Base-by-base conservation (phyloP, 177 flowering plant species). In the Telopea speciosissima region DNA sequence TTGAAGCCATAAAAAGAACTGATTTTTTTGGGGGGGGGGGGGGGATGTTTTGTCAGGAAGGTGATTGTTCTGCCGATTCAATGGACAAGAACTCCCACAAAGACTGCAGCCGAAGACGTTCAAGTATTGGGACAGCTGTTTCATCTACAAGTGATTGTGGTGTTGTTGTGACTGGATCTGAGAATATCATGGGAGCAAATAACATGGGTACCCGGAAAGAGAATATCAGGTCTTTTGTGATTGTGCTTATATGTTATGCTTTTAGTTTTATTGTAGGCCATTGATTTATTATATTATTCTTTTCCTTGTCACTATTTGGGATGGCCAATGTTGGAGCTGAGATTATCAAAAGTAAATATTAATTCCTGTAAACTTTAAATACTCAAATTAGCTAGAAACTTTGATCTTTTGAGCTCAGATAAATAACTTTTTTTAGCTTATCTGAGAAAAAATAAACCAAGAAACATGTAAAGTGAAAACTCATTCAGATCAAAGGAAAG, bases 61-160 rank as follows among this genome's bases (percentile, higher is more conserved):
- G 19, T 68, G 31, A 36, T 8, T 36, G 63, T 23, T 42, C 66
- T 22, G 72, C 5, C 3, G 40, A 40, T 42, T 33, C 36, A 12
- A 61, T 70, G 66, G 72, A 23, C 28, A 26, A 19, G 22, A 63
- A 70, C 61, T 42, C 49, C 10, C 61, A 22, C 44, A 21, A 40
- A n/a, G 44, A 19, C 61, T 26, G 44, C 17, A 25, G n/a, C 40
- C 72, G 44, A 36, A 45, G 22, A 25, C 58, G 42, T 17, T 26
- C 59, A 24, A n/a, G 1, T 21, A 19, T 9, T 44, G 52, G n/a
- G 42, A 25, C 26, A 25, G 25, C 21, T 63, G 33, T 52, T 42
- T 72, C 60, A 14, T 65, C 58, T 66, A 40, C 70, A 66, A 66
- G 65, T 36, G 59, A 59, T 8, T 59, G 22, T 72, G 70, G 8